Conservation (phyloP, 257 asterid species). For the Nyctanthes arbortristis region DNA sequence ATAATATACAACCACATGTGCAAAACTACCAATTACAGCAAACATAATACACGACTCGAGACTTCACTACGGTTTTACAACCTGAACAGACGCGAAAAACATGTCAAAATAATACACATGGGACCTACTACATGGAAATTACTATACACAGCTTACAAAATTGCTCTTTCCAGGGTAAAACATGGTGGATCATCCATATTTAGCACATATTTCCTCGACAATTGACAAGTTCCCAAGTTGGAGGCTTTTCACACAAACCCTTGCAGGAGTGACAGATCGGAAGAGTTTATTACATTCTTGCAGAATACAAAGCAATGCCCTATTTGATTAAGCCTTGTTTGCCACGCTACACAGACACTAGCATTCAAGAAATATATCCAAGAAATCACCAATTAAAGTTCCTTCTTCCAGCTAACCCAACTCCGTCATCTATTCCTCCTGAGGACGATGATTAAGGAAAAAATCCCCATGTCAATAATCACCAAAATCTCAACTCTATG, state of each 20-base stretch:
- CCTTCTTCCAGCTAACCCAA: constrained; percentile 46
- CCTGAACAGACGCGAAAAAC: constrained; percentile 22
- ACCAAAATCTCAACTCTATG: not conserved
- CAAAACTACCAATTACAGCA: constrained; percentile 20
- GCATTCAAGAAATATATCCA: constrained; percentile 49
- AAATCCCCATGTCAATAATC: constrained; percentile 50
- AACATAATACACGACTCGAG: constrained; percentile 21
- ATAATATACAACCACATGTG: constrained; percentile 21
- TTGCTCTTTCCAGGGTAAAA: constrained; percentile 13
- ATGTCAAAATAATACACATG: constrained; percentile 14
- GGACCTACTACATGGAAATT: constrained; percentile 27
- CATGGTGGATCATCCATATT: constrained; percentile 22
- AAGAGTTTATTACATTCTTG: constrained; percentile 27
- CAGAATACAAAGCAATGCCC: constrained; percentile 39
- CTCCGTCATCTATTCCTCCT: constrained; percentile 54
- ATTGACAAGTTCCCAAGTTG: constrained; percentile 16
- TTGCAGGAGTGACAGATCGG: constrained; percentile 31
- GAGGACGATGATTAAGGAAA: constrained; percentile 59
- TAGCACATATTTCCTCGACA: constrained; percentile 30
- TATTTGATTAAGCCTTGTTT: constrained; percentile 52
- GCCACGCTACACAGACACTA: constrained; percentile 44
- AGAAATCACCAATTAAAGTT: constrained; percentile 53
- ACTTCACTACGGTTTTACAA: constrained; percentile 37
- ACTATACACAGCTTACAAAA: constrained; percentile 13
- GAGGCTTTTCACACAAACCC: constrained; percentile 29